A percentile compares a stretch with the other conserved stretches of the same genome.
These are phyloP conservation scores for Chara braunii DNA, from an alignment of 139 green algal species.

Conservation along the genomic window DNA sequence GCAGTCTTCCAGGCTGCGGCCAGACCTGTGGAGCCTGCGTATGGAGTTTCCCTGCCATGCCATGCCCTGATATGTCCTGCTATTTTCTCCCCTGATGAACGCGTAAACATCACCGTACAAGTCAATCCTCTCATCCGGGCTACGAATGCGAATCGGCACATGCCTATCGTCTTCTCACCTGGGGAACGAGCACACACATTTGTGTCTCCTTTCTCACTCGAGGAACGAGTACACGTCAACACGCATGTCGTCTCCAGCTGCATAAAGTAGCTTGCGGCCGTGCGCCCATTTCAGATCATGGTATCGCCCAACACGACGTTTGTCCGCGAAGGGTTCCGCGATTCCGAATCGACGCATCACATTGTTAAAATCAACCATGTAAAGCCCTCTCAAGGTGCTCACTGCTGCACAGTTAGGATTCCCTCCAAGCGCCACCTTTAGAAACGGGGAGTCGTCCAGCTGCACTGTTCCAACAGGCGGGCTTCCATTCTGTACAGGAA, in stretches of 20 bases:
- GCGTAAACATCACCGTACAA: too few species aligned
- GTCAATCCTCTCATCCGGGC: too few species aligned
- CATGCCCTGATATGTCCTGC: too few species aligned
- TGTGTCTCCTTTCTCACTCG: too few species aligned
- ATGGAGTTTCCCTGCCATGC: too few species aligned
- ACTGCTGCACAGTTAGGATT: conserved; percentile 8
- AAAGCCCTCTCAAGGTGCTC: conserved; percentile 34
- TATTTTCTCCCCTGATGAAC: too few species aligned
- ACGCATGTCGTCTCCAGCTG: conserved; percentile 30
- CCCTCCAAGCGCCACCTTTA: conserved; percentile 34
- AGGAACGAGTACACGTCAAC: conserved; percentile 43
- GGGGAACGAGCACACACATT: too few species aligned
- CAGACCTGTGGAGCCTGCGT: too few species aligned
- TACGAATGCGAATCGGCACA: too few species aligned
- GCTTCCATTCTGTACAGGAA: too few species aligned
- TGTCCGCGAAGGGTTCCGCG: conserved; percentile 16
- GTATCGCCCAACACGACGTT: conserved; percentile 15
- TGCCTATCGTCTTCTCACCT: too few species aligned
- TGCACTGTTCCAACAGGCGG: background rate
- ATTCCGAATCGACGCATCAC: background rate
- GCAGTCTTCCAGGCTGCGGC: too few species aligned
- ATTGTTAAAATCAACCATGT: conserved; percentile 17
- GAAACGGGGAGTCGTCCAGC: conserved; percentile 22
- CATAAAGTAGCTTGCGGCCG: conserved; percentile 12
- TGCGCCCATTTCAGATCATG: conserved; percentile 32